phyloP scores from a whole-genome alignment of 805 yeast species.

The Kuraishia borneana region DNA sequence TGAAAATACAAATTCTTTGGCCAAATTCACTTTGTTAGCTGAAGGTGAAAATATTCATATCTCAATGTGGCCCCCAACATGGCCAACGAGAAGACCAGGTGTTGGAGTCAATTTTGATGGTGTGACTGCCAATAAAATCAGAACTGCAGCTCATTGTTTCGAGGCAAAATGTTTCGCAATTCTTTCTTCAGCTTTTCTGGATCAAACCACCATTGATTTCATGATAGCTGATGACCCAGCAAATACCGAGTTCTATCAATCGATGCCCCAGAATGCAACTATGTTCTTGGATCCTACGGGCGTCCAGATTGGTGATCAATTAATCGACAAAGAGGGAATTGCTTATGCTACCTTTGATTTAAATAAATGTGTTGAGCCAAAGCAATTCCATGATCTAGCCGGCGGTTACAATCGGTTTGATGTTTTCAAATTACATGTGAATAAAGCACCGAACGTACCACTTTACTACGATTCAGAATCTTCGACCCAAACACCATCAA shows the following conservation, averaged over 20 bases:
- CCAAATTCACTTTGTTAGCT: conserved; percentile 11
- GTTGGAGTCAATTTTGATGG: conserved; percentile 9
- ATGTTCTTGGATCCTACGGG: conserved; percentile 12
- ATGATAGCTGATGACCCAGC: conserved; percentile 13
- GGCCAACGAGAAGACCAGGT: conserved; percentile 5
- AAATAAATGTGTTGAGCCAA: conserved; percentile 12
- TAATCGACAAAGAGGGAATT: conserved; percentile 12
- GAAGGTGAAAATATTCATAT: conserved; percentile 15
- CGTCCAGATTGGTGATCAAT: conserved; percentile 12
- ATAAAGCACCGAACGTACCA: conserved; percentile 7
- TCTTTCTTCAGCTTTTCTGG: conserved; percentile 11
- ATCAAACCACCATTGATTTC: conserved; percentile 9
- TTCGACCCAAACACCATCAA: background rate
- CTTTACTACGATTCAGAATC: conserved; percentile 4
- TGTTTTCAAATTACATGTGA: conserved; percentile 11
- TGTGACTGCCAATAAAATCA: conserved; percentile 10
- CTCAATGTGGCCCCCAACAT: conserved; percentile 13
- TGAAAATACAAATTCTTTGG: conserved; percentile 14
- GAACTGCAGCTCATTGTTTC: conserved; percentile 14
- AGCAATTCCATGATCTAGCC: conserved; percentile 14
- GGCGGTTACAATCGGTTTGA: conserved; percentile 15
- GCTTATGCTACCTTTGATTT: conserved; percentile 14
- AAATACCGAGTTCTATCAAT: conserved; percentile 8
- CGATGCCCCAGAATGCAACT: conserved; percentile 11
- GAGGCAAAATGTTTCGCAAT: conserved; percentile 15